phyloP scores from a whole-genome alignment of 2,329 filamentous ascomycete species.

The Myrmaecium sp. region DNA sequence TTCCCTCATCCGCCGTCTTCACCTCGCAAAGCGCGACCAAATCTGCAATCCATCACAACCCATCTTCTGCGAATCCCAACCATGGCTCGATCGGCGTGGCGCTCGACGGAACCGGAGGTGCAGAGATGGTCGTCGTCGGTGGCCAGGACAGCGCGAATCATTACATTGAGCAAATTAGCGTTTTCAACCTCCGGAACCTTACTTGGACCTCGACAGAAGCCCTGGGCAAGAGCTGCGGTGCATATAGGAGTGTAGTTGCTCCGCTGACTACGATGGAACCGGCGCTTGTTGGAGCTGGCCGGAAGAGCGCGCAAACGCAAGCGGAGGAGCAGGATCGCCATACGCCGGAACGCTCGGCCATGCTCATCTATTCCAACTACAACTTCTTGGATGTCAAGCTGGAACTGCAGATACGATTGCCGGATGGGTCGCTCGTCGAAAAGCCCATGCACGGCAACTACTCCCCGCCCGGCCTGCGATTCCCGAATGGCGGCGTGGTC shows the following conservation, averaged over 20 bases:
- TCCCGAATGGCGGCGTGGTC: constrained; percentile 89
- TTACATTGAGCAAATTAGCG: constrained; percentile 96
- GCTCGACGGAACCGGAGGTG: constrained; percentile 78
- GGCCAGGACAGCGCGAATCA: constrained; percentile 96
- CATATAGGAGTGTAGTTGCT: constrained; percentile 87
- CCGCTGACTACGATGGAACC: constrained; percentile 54
- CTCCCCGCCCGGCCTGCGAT: constrained; percentile 80
- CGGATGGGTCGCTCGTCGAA: constrained; percentile 71
- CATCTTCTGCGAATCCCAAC: constrained; percentile 64
- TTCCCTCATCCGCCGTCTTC: constrained; percentile 77
- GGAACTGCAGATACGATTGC: constrained; percentile 72
- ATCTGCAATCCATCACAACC: constrained; percentile 81
- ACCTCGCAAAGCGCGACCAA: constrained; percentile 68
- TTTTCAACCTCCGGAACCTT: constrained; percentile 87
- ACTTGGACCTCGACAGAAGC: constrained; percentile 88
- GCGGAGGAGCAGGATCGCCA: constrained; percentile 18
- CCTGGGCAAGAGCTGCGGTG: constrained; percentile 82
- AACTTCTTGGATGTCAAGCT: constrained; percentile 96
- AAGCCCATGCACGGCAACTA: constrained; percentile 76
- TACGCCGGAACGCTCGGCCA: constrained; percentile 35
- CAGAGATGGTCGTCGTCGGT: constrained; percentile 93
- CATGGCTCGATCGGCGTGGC: constrained; percentile 76
- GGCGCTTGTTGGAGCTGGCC: constrained; percentile 46
- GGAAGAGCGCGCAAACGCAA: constrained; percentile 10
- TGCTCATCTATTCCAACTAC: constrained; percentile 98